These are phyloP conservation scores for Fusarium subtropicale DNA, from an alignment of 2,329 filamentous ascomycete species.

Conservation along the genomic window DNA sequence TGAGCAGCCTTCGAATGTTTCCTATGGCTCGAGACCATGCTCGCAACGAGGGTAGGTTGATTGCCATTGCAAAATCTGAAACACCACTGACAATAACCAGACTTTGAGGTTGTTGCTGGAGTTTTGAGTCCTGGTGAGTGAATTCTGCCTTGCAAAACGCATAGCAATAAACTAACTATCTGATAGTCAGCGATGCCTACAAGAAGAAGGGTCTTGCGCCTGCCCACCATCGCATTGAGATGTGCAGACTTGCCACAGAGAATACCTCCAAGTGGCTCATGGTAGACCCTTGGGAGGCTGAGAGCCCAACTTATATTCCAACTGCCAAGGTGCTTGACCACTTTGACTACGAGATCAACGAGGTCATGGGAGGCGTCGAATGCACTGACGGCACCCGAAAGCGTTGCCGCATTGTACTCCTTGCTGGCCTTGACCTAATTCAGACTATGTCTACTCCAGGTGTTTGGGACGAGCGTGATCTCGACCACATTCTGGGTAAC, in stretches of 20 bases:
- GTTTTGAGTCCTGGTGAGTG: slow-evolving; percentile 57
- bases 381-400: slow-evolving; percentile 74
- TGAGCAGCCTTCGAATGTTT: slow-evolving; percentile 65
- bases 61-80: slow-evolving; percentile 5
- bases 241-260: slow-evolving; percentile 86
- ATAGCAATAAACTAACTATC: slow-evolving; percentile 3
- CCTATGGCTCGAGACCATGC: slow-evolving; percentile 87
- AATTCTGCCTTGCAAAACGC: neutral
- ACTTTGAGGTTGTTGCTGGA: slow-evolving; percentile 86
- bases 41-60: slow-evolving; percentile 56
- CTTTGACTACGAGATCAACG: slow-evolving; percentile 89
- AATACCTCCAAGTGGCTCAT: slow-evolving; percentile 80
- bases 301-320: slow-evolving; percentile 82
- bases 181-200: slow-evolving; percentile 52
- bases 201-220: slow-evolving; percentile 55
- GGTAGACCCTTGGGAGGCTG: slow-evolving; percentile 90
- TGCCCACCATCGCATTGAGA: slow-evolving; percentile 62
- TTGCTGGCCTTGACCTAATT: slow-evolving; percentile 82
- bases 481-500: slow-evolving; percentile 86
- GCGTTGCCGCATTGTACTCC: slow-evolving; percentile 78
- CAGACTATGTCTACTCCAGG: slow-evolving; percentile 78
- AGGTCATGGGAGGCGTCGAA: slow-evolving; percentile 79
- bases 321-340: slow-evolving; percentile 92
- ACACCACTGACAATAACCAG: slow-evolving; percentile 30
- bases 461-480: slow-evolving; percentile 85